phyloP scores from a whole-genome alignment of 2,329 filamentous ascomycete species.

The Bisporella sp. region DNA sequence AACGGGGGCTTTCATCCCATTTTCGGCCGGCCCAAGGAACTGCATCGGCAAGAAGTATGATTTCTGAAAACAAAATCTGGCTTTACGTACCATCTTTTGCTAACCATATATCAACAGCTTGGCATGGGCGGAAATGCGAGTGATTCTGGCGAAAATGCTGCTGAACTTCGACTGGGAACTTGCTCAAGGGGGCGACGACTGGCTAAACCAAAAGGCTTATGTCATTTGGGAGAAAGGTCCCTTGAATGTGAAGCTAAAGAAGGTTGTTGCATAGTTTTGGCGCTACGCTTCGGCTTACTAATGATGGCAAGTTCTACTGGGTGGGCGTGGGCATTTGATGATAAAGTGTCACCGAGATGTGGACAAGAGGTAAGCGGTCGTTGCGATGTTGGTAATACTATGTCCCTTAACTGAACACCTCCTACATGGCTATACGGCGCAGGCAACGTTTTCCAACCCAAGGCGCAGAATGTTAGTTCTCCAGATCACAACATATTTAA shows the following conservation, averaged over 20 bases:
- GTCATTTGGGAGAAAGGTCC: background rate
- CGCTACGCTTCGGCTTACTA: background rate
- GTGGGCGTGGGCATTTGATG: no score
- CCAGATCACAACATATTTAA: no score
- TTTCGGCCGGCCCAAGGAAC: constrained; percentile 3
- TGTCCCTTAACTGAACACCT: no score
- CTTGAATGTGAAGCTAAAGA: background rate
- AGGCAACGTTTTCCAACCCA: no score
- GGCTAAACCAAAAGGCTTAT: background rate
- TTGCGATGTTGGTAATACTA: no score
- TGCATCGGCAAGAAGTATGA: constrained; percentile 11
- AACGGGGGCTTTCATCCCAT: constrained; percentile 2
- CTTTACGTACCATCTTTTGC: no score
- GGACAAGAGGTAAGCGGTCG: no score
- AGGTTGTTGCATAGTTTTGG: background rate
- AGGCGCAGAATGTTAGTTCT: no score
- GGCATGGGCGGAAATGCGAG: constrained; percentile 10
- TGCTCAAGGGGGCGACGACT: background rate
- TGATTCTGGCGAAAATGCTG: constrained; percentile 8
- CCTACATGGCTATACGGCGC: no score
- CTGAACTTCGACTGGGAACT: constrained; percentile 12
- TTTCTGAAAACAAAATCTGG: background rate
- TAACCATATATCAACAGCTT: constrained; percentile 2
- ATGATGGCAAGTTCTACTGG: no score
- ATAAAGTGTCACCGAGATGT: no score